These are phyloP conservation scores for Colletotrichum godetiae DNA, from an alignment of 2,329 filamentous ascomycete species.

Conservation along the genomic window DNA sequence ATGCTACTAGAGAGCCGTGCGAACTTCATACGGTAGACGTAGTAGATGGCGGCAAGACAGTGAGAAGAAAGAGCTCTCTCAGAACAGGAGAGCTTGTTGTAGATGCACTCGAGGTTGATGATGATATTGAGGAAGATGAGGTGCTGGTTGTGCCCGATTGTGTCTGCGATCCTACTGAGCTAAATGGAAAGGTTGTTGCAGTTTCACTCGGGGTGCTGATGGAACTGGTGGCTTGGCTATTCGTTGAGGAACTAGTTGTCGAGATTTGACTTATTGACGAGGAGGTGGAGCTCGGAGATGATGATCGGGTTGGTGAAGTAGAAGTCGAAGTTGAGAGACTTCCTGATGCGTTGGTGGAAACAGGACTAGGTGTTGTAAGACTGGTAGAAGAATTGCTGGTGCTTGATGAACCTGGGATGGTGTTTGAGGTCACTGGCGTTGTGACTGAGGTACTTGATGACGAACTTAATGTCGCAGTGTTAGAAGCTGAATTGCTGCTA, in stretches of 20 bases:
- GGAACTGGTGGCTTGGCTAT: background rate
- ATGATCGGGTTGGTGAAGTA: background rate
- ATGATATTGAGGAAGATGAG: background rate
- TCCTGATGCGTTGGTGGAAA: background rate
- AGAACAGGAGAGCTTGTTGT: background rate
- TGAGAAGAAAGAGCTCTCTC: background rate
- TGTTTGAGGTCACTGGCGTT: background rate
- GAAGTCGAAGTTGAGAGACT: background rate
- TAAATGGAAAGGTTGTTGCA: background rate
- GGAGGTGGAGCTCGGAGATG: background rate
- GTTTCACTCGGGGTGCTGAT: background rate
- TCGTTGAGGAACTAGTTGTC: background rate
- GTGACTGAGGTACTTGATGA: background rate
- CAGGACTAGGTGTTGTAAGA: background rate
- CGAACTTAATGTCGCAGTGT: background rate
- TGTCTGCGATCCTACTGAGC: background rate
- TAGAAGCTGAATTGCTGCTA: background rate
- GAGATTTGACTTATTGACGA: background rate
- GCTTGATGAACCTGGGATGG: background rate
- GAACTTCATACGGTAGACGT: background rate
- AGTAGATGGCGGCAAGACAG: background rate
- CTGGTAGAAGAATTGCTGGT: background rate
- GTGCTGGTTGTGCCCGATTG: background rate
- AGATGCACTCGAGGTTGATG: background rate
- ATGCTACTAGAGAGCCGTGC: background rate